Conservation (phyloP, 139 green algal species). For the Chlorella sp. region DNA sequence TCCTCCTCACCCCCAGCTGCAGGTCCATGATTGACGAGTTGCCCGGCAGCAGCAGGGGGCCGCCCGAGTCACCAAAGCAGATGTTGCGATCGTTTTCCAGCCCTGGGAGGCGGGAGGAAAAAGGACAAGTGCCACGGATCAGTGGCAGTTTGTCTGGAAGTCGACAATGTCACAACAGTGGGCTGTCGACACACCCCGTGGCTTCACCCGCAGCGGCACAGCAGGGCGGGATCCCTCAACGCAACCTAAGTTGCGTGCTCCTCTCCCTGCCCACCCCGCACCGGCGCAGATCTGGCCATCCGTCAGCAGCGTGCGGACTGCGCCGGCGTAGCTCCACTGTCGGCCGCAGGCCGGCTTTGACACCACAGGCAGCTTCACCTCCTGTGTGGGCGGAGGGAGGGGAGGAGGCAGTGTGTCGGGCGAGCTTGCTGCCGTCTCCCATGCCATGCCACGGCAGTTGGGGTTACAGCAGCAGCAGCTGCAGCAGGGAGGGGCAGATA, state of each 20-base stretch:
- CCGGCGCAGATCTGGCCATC: constrained; percentile 16
- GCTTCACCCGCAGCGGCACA: not conserved
- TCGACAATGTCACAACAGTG: not conserved
- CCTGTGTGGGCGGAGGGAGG: not conserved
- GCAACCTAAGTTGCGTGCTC: too few species aligned
- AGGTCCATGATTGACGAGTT: not conserved
- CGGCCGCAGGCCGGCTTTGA: not conserved
- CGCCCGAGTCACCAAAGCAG: constrained; percentile 25
- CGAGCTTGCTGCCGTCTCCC: too few species aligned
- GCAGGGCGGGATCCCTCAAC: too few species aligned
- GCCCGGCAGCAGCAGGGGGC: constrained; percentile 19
- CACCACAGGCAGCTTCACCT: constrained; percentile 1
- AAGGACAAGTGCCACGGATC: not conserved
- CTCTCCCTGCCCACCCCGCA: not conserved
- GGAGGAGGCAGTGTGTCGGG: not conserved
- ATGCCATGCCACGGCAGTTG: too few species aligned
- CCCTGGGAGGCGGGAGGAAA: not conserved
- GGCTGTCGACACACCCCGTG: not conserved
- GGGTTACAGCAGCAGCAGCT: too few species aligned
- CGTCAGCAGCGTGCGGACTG: not conserved
- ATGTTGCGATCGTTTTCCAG: constrained; percentile 16
- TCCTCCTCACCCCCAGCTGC: constrained; percentile 28
- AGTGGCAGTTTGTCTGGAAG: not conserved
- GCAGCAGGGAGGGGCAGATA: too few species aligned
- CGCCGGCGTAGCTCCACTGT: constrained; percentile 23